Evolutionary conservation across 78 protist genomes (phyloP).

Genomic region (Planoprotostelium fungivorum): DNA sequence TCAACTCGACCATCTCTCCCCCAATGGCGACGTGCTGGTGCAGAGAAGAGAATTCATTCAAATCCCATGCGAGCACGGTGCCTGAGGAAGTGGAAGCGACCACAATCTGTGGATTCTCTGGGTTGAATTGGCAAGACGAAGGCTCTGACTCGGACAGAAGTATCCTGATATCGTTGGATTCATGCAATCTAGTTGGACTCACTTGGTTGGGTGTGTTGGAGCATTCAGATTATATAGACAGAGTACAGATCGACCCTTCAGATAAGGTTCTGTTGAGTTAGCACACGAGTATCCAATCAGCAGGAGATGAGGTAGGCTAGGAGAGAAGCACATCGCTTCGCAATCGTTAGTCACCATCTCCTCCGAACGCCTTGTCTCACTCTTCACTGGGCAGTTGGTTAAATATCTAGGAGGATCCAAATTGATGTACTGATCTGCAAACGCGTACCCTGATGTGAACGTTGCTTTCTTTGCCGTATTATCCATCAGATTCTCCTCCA

Average conservation of each 20-base stretch:
- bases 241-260: background rate
- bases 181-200: background rate
- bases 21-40: background rate
- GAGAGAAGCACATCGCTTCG: background rate
- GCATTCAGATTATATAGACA: background rate
- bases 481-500: background rate
- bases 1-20: background rate
- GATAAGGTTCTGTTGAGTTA: background rate
- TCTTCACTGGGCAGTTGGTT: background rate
- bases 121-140: background rate
- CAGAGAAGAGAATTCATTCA: background rate
- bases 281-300: background rate
- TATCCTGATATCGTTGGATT: background rate
- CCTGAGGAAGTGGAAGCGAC: background rate
- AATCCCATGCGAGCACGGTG: background rate
- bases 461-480: background rate
- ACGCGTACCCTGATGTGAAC: background rate
- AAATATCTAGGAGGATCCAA: background rate
- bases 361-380: background rate
- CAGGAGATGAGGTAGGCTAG: background rate
- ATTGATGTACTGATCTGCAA: background rate
- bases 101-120: background rate
- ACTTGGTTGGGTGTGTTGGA: background rate
- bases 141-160: background rate
- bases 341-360: background rate